These are phyloP conservation scores for barrel medic (Medicago truncatula) DNA, from an alignment of 306 rosid species.

Conservation along the genomic window DNA sequence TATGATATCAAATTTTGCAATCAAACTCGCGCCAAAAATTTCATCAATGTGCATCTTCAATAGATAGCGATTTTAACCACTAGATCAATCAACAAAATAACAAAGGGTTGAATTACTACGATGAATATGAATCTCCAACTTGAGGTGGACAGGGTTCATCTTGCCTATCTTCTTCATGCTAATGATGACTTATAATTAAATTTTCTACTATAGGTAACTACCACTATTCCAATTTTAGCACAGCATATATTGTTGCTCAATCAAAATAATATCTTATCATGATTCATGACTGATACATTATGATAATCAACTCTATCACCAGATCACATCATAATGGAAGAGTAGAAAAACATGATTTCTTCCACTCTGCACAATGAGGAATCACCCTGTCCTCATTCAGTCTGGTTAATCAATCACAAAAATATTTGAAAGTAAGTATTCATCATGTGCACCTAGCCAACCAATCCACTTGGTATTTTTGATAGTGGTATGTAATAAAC, in stretches of 20 bases:
- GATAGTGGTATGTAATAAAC: not conserved
- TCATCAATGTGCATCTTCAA: too few relatives aligned
- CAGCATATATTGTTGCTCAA: not conserved
- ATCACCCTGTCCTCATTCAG: too few relatives aligned
- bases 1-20: too few relatives aligned
- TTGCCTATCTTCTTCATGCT: not conserved
- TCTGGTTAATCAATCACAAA: not conserved
- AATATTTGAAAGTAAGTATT: not conserved
- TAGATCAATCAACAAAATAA: too few relatives aligned
- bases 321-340: not conserved
- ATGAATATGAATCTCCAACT: not conserved
- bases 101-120: too few relatives aligned
- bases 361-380: not conserved
- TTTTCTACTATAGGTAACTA: not conserved
- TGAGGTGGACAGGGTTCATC: not conserved
- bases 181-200: not conserved
- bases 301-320: not conserved
- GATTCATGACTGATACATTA: not conserved
- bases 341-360: not conserved
- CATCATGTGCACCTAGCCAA: not conserved
- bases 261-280: not conserved
- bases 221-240: slow-evolving; percentile 9
- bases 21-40: too few relatives aligned
- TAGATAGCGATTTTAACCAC: too few relatives aligned
- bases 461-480: not conserved